phyloP scores from a whole-genome alignment of 140 eudicot genomes.

The Erigeron philadelphicus region DNA sequence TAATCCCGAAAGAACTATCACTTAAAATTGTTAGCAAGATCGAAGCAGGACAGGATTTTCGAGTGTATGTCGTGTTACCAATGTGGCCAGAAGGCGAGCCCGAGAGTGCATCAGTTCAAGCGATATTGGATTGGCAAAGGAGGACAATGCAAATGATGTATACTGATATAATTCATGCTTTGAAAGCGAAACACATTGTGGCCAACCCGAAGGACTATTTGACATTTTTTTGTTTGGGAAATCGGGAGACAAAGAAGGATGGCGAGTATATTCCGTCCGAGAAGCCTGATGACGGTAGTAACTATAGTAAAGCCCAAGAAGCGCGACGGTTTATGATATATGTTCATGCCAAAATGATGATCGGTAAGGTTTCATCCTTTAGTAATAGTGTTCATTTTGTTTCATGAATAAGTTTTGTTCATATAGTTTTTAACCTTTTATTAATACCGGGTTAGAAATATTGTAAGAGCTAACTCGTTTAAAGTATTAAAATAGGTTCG shows the following conservation, averaged over 20 bases:
- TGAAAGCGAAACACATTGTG: slow-evolving; percentile 34
- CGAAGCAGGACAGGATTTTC: slow-evolving; percentile 48
- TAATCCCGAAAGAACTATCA: slow-evolving; percentile 47
- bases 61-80: slow-evolving; percentile 46
- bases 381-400: background rate
- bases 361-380: slow-evolving; percentile 27
- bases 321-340: slow-evolving; percentile 52
- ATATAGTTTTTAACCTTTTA: background rate
- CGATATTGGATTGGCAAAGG: slow-evolving; percentile 44
- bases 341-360: slow-evolving; percentile 58
- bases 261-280: slow-evolving; percentile 44
- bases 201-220: slow-evolving; percentile 45
- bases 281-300: slow-evolving; percentile 27
- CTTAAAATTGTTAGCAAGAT: slow-evolving; percentile 48
- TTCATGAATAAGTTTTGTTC: background rate
- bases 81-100: slow-evolving; percentile 68
- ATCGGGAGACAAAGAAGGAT: slow-evolving; percentile 31
- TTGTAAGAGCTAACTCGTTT: too few species aligned
- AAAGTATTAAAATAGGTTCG: too few species aligned
- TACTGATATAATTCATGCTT: slow-evolving; percentile 47
- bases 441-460: too few species aligned
- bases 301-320: slow-evolving; percentile 45
- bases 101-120: slow-evolving; percentile 47
- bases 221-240: slow-evolving; percentile 49
- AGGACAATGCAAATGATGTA: slow-evolving; percentile 63